Base-by-base conservation (phyloP, 1,284 basidiomycete species). In the Puccinia polysora region DNA sequence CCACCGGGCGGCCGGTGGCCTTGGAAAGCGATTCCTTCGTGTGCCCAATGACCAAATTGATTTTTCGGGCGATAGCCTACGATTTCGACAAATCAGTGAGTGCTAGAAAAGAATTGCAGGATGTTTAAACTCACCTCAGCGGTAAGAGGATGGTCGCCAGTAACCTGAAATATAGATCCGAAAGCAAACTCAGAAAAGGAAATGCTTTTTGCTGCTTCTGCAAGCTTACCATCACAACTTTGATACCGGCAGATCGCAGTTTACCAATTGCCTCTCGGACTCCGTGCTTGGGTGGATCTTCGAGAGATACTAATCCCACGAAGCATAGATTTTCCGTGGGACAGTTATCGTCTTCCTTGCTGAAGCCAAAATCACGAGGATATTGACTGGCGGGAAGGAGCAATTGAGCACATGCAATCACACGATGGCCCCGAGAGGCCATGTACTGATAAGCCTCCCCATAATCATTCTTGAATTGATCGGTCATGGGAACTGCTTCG, bases 161-260 rank as follows among this genome's bases (percentile, higher is more conserved):
- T 73, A 67, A 65, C 36, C 65, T 58, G 59, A 7, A 52, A 36
- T 25, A 2, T 6, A 23, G 53, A 38, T 45, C 8, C 14, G n/a
- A 28, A 10, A 7, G 8, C 69, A 30, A 34, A 28, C 20, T 23
- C 14, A 55, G 10, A 10, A 1, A 15, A 40, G 34, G 75, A 56
- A 38, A 55, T 30, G 15, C n/a, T n/a, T 34, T 15, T 20, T 23
- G 18, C 15, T n/a, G 15, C 6, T 43, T 5, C 6, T 73, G 80
- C 56, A 56, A 85, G 30, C 86, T 87, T 6, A 87, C 85, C 86
- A 87, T 87, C 83, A 87, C 86, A 55, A 87, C 86, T 78, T 86
- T 87, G 77, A 87, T 87, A 7, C 86, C 86, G 12, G 86, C 86
- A 8, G 86, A 81, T 72, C 86, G 83, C 45, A 87, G 82, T 32